Evolutionary conservation across 768 basidiomycete species (phyloP).

Genomic region (Pleurotus pulmonarius): DNA sequence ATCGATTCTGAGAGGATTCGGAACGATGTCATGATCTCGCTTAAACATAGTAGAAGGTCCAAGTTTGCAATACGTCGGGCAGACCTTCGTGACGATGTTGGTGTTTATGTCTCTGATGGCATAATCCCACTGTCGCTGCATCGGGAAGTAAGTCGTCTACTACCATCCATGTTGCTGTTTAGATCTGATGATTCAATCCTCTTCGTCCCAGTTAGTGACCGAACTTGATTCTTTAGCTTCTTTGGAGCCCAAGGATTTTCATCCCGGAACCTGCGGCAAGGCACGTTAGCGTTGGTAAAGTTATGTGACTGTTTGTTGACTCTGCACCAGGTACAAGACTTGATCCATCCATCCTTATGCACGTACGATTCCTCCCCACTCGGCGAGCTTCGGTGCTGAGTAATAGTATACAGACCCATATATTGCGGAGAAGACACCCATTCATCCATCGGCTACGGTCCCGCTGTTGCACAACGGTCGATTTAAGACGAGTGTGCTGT

Average conservation of each 20-base stretch:
- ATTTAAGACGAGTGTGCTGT: background rate
- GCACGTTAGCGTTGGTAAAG: background rate
- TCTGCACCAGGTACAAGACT: slow-evolving; percentile 11
- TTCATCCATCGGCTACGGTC: background rate
- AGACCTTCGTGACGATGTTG: background rate
- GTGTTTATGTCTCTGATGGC: slow-evolving; percentile 10
- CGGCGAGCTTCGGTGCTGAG: too few species aligned
- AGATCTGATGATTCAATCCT: background rate
- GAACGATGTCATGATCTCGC: background rate
- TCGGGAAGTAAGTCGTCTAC: slow-evolving; percentile 5
- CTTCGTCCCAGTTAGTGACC: slow-evolving; percentile 6
- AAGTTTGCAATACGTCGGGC: background rate
- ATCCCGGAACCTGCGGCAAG: slow-evolving; percentile 13
- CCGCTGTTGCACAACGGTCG: background rate
- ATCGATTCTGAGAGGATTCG: background rate
- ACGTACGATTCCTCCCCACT: background rate
- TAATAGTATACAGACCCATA: slow-evolving; percentile 8
- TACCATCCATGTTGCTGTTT: background rate
- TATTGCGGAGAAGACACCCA: background rate
- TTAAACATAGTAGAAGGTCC: background rate
- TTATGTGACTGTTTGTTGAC: too few species aligned
- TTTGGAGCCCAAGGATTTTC: slow-evolving; percentile 13
- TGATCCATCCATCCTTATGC: slow-evolving; percentile 17
- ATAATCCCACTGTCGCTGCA: slow-evolving; percentile 12
- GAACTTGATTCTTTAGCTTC: slow-evolving; percentile 12